These are phyloP conservation scores for Teratosphaeria zuluensis DNA, from an alignment of 2,329 filamentous ascomycete genomes.

Conservation along the genomic window DNA sequence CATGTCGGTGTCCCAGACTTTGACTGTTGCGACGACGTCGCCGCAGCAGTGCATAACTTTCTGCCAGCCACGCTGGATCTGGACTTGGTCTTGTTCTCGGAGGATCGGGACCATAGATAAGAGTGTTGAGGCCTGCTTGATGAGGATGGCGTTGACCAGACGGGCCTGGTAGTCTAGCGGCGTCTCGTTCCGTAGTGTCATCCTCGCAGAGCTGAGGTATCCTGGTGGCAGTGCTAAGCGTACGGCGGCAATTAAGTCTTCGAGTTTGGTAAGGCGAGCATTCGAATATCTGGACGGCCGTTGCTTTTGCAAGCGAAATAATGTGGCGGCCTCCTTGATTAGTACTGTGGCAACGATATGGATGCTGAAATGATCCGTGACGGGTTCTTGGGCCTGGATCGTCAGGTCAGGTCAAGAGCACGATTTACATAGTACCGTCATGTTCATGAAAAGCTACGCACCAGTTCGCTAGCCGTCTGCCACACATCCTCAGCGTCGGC, in stretches of 20 bases:
- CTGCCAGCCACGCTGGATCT: neutral
- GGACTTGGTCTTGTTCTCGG: neutral
- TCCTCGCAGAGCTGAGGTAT: neutral
- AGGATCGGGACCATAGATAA: neutral
- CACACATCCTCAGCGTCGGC: neutral
- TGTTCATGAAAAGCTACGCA: neutral
- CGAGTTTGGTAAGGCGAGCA: neutral
- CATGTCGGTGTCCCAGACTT: neutral
- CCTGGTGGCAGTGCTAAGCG: neutral
- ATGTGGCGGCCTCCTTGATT: neutral
- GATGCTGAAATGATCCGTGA: neutral
- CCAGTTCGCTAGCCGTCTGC: neutral
- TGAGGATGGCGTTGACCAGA: neutral
- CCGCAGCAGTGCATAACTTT: neutral
- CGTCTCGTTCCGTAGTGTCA: neutral
- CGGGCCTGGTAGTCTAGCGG: neutral
- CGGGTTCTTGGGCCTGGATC: neutral
- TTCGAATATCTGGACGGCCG: neutral
- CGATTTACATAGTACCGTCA: neutral
- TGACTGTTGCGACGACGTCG: neutral
- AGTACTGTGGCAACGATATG: neutral
- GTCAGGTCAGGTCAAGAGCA: neutral
- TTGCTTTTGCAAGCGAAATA: neutral
- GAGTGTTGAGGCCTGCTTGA: neutral
- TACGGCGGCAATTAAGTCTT: neutral